phyloP scores from a whole-genome alignment of 2,329 filamentous ascomycete genomes.

The Aspergillus japonicus region DNA sequence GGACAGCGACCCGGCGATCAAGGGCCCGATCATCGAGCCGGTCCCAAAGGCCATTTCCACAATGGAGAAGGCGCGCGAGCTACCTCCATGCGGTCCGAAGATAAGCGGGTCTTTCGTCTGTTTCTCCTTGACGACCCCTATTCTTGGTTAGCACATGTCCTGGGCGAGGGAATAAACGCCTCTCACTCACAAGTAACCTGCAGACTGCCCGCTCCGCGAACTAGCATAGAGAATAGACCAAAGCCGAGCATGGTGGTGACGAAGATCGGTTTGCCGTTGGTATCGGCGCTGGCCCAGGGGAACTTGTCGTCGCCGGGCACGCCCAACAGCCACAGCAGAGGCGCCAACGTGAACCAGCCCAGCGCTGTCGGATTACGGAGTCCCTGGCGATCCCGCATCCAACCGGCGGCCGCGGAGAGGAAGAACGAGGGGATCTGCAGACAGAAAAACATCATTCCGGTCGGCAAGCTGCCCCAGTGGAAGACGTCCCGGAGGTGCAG shows the following conservation, averaged over 20 bases:
- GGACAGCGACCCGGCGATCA: conserved; percentile 20
- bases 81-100: conserved; percentile 29
- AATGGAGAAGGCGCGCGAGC: conserved; percentile 24
- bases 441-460: conserved; percentile 57
- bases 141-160: neutral
- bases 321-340: conserved; percentile 27
- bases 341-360: conserved; percentile 20
- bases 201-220: conserved; percentile 27
- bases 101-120: conserved; percentile 21
- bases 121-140: conserved; percentile 16
- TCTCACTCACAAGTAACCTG: conserved; percentile 27
- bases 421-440: conserved; percentile 59
- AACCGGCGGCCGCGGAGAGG: conserved; percentile 58
- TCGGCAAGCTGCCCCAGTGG: conserved; percentile 54
- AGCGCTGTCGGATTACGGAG: conserved; percentile 20
- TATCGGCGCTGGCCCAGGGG: conserved; percentile 23
- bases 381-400: conserved; percentile 34
- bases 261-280: conserved; percentile 23
- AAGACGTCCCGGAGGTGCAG: conserved; percentile 56
- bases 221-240: conserved; percentile 20
- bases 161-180: too few species aligned
- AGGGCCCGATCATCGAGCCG: conserved; percentile 26
- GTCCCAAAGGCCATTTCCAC: conserved; percentile 22
- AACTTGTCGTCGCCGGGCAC: conserved; percentile 24
- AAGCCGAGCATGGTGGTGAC: conserved; percentile 18